Evolutionary conservation across 2,329 filamentous ascomycete species (phyloP), one percentile per base, ranked within the genome.

Genomic region (Scytalidium lignicola): DNA sequence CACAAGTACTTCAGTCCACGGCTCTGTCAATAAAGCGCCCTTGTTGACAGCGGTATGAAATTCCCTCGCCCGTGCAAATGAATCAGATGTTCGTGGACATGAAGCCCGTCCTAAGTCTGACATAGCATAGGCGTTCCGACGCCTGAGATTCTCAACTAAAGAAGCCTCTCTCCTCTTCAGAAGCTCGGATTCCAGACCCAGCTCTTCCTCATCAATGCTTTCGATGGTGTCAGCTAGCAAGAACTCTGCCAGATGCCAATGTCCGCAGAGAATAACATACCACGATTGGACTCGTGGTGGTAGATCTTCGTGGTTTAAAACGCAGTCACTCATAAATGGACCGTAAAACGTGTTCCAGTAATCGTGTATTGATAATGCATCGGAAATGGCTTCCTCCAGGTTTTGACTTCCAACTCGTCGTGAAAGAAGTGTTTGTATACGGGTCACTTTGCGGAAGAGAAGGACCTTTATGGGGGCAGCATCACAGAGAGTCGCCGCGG

Each of bases 391-490:
- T 21, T 72, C 67, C 54, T 82, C 78, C 4, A 80, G 62, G 6
- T 63, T 62, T 5, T 69, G 62, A 18, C 62, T 63, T 44, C 59
- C 51, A 40, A 57, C 60, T 17, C 64, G 64, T 48, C 73, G 67
- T 42, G 74, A 67, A 9, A 80, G 53, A 3, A 77, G 66, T 19
- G 72, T 75, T 54, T 82, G 78, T 0, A 82, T 69, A n/a, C 73
- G 74, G 0, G 74, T 74, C 7, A 81, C 70, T 50, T 77, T 73
- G 12, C 79, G 74, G 55, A 76, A 83, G 2, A 82, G 69, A 2
- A 82, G 65, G 1, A 83, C 77, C 58, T 82, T 82, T 49, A 82
- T 74, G 0, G 78, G 77, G 2, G 76, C 75, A 3, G 78, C 74
- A 49, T 76, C 71, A 13, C 72, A 72, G 2, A 82, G 68, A 2